A percentile compares a stretch with the other conserved stretches of the same genome.
Conservation (phyloP, 331 rosid genomes). For the Rhamnella rubrinervis region DNA sequence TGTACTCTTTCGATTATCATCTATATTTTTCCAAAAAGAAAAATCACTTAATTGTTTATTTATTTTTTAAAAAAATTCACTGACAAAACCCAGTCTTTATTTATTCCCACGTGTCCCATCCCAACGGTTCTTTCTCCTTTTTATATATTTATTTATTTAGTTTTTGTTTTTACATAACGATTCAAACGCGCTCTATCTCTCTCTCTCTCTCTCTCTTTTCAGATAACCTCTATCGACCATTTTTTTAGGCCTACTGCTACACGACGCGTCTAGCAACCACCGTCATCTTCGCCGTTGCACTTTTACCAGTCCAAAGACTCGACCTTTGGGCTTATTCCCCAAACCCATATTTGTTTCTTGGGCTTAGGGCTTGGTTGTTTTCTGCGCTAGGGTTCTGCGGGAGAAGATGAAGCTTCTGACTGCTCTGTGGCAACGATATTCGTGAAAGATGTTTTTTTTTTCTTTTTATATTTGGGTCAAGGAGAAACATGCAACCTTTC, state of each 20-base stretch:
- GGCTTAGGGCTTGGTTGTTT: slow-evolving; percentile 16
- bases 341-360: background rate
- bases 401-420: no score
- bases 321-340: background rate
- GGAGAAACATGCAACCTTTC: no score
- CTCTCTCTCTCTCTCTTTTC: background rate
- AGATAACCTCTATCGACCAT: background rate
- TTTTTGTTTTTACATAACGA: slow-evolving; percentile 19
- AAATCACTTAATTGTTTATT: background rate
- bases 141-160: background rate
- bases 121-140: slow-evolving; percentile 34
- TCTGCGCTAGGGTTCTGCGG: background rate
- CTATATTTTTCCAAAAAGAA: no score
- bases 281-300: background rate
- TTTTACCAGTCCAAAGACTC: background rate
- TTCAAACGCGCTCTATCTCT: slow-evolving; percentile 11
- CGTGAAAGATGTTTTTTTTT: no score
- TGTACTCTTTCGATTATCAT: background rate
- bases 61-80: background rate
- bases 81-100: background rate
- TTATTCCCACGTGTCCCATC: slow-evolving; percentile 35
- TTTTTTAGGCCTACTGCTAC: background rate
- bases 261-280: slow-evolving; percentile 6
- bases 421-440: no score
- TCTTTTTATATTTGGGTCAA: no score